phyloP scores from a whole-genome alignment of 139 green algal species.

The Coccomyxa sp. region DNA sequence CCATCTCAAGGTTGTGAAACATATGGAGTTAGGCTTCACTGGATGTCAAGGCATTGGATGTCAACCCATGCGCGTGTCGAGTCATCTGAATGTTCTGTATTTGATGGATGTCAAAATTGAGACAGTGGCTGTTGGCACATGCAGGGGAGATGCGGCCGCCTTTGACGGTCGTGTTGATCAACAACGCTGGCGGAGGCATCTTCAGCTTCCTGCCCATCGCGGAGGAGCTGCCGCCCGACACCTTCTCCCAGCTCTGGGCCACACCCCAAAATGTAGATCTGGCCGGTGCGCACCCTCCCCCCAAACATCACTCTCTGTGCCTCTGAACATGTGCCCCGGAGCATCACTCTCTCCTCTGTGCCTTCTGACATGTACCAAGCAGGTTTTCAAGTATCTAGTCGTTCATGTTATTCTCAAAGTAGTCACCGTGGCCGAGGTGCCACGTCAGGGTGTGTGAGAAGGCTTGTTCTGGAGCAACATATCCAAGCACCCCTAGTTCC shows the following conservation, averaged over 20 bases:
- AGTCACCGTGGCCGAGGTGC: too few species aligned
- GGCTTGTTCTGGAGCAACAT: neutral
- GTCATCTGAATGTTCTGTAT: too few species aligned
- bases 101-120: too few species aligned
- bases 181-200: slow-evolving; percentile 95
- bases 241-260: slow-evolving; percentile 83
- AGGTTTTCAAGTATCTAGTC: too few species aligned
- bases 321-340: neutral
- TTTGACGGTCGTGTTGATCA: slow-evolving; percentile 91
- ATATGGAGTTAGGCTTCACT: too few species aligned
- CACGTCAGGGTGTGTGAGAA: too few species aligned
- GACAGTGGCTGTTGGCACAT: neutral
- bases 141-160: slow-evolving; percentile 52
- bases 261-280: slow-evolving; percentile 89
- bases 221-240: slow-evolving; percentile 45
- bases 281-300: slow-evolving; percentile 34
- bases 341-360: neutral
- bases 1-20: too few species aligned
- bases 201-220: slow-evolving; percentile 95
- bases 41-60: too few species aligned
- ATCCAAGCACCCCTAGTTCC: neutral
- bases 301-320: neutral
- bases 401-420: too few species aligned
- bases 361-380: neutral
- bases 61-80: too few species aligned